These are phyloP conservation scores for Vigna mungo DNA, from an alignment of 306 rosid species.

Conservation along the genomic window DNA sequence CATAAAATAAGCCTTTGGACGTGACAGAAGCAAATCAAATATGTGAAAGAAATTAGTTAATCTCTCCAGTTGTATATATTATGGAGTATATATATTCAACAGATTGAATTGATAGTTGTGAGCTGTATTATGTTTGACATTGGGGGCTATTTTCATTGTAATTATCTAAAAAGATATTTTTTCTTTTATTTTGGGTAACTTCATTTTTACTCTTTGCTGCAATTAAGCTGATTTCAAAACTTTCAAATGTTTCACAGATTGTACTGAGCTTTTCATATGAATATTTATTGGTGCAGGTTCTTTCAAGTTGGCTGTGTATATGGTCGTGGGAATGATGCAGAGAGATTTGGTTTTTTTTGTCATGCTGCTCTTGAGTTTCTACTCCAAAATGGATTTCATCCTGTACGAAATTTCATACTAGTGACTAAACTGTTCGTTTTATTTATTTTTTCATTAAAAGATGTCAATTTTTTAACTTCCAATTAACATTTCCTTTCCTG, in stretches of 20 bases:
- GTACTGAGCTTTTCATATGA: slow-evolving; percentile 34
- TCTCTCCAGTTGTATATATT: slow-evolving; percentile 1
- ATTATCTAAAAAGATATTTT: slow-evolving; percentile 12
- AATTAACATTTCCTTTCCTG: slow-evolving; percentile 21
- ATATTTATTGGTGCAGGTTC: slow-evolving; percentile 60
- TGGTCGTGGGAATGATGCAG: slow-evolving; percentile 86
- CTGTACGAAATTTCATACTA: slow-evolving; percentile 64
- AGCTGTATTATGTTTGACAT: slow-evolving; percentile 17
- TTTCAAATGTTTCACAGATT: slow-evolving; percentile 36
- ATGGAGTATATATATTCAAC: background rate
- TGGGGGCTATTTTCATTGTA: slow-evolving; percentile 1
- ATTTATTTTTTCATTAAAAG: slow-evolving; percentile 4
- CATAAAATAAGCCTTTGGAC: slow-evolving; percentile 6
- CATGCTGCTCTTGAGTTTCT: slow-evolving; percentile 95
- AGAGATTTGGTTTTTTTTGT: slow-evolving; percentile 95
- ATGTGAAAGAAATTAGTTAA: slow-evolving; percentile 10
- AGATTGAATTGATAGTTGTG: slow-evolving; percentile 21
- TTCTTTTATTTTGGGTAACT: slow-evolving; percentile 17
- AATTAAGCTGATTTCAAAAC: slow-evolving; percentile 23
- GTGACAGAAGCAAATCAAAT: slow-evolving; percentile 6
- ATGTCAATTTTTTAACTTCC: background rate
- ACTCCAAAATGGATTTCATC: slow-evolving; percentile 83
- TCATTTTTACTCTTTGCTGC: slow-evolving; percentile 20
- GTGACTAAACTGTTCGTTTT: slow-evolving; percentile 30
- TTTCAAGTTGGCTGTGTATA: slow-evolving; percentile 76